These are phyloP conservation scores for Volvariella surrecta DNA, from an alignment of 1,284 basidiomycete genomes.

Conservation along the genomic window DNA sequence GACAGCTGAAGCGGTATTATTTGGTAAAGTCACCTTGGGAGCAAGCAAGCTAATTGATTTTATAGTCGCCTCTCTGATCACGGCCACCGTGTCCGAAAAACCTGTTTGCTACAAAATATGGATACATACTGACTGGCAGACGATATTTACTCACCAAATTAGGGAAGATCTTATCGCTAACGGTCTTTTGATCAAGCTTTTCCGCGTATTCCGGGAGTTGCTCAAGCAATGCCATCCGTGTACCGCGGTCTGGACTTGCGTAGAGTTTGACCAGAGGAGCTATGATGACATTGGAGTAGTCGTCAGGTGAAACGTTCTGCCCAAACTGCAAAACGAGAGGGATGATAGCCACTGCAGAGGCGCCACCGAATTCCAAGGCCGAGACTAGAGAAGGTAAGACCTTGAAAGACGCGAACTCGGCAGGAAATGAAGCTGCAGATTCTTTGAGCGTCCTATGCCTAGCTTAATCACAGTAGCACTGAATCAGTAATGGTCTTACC, in stretches of 20 bases:
- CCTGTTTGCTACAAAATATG: constrained; percentile 69
- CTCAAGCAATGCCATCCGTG: constrained; percentile 89
- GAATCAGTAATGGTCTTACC: constrained; percentile 31
- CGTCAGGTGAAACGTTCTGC: constrained; percentile 59
- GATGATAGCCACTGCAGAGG: constrained; percentile 71
- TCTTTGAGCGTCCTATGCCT: constrained; percentile 66
- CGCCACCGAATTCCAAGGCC: constrained; percentile 79
- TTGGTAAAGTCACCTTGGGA: constrained; percentile 55
- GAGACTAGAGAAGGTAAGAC: constrained; percentile 85
- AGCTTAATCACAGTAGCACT: constrained; percentile 5
- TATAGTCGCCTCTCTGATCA: constrained; percentile 92
- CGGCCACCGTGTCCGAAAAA: constrained; percentile 88
- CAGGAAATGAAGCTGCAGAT: constrained; percentile 71
- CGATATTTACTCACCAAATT: constrained; percentile 54
- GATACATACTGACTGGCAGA: background rate
- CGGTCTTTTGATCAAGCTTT: constrained; percentile 78
- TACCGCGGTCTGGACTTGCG: constrained; percentile 85
- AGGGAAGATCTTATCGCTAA: constrained; percentile 89
- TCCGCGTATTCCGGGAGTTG: constrained; percentile 80
- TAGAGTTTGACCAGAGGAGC: constrained; percentile 80
- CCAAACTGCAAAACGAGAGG: constrained; percentile 81
- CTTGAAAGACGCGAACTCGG: constrained; percentile 81
- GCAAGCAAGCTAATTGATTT: constrained; percentile 82
- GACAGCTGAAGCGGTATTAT: background rate
- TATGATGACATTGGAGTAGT: constrained; percentile 66